These are phyloP conservation scores for Fusarium praegraminearum DNA, from an alignment of 2,329 filamentous ascomycete species.

Conservation along the genomic window DNA sequence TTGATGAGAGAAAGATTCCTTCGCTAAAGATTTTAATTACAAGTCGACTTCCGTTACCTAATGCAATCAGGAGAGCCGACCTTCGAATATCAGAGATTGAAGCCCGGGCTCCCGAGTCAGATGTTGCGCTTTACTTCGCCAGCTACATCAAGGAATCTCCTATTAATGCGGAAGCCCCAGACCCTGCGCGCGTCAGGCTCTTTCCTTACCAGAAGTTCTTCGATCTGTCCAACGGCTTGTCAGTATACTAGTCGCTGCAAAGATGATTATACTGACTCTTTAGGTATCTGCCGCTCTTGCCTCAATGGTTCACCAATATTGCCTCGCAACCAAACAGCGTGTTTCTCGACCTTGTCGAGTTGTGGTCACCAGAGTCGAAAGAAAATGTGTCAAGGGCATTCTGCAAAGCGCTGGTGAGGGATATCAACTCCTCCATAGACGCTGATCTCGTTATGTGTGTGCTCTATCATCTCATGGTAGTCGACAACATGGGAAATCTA, in stretches of 20 bases:
- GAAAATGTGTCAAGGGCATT: neutral
- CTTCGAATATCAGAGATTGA: accelerated
- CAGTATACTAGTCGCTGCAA: accelerated
- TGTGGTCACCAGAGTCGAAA: neutral
- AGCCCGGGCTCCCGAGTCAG: neutral
- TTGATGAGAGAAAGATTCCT: accelerated
- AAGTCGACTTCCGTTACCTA: accelerated
- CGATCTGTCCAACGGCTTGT: neutral
- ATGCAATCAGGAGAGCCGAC: accelerated
- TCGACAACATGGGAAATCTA: neutral
- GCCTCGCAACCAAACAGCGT: neutral
- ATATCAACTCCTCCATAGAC: neutral
- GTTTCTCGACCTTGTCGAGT: neutral
- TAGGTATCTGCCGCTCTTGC: neutral
- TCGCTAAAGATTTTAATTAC: neutral
- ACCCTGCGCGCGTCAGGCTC: neutral
- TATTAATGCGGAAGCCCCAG: accelerated
- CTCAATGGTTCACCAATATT: neutral
- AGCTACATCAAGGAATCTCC: neutral
- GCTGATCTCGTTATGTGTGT: neutral
- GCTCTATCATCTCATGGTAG: neutral
- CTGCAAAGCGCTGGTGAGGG: neutral
- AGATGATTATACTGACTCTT: neutral
- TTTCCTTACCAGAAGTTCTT: neutral
- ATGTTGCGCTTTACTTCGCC: neutral